Percentiles rank a stretch among this genome's conserved stretches.
Evolutionary conservation across 345 rosid species (phyloP).

Genomic region (Hibiscus trionum): DNA sequence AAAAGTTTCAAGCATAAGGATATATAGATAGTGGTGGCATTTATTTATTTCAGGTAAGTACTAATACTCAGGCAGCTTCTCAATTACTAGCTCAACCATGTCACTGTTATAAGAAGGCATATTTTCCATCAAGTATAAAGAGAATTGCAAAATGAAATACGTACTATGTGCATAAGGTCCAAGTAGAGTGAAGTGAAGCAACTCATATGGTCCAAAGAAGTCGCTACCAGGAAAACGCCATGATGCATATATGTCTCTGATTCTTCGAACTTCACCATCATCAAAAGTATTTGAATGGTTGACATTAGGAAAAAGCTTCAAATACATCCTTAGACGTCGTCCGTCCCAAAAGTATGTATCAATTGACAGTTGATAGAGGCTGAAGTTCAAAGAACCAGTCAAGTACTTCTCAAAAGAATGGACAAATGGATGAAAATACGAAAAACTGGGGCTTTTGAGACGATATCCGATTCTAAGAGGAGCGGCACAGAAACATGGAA

Average conservation of each 20-base stretch:
- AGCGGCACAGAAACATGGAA: constrained; percentile 59
- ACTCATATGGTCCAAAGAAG: constrained; percentile 81
- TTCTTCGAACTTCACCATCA: constrained; percentile 53
- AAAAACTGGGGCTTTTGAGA: constrained; percentile 91
- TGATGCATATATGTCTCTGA: constrained; percentile 42
- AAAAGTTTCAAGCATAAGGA: background rate
- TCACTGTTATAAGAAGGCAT: background rate
- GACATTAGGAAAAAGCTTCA: constrained; percentile 47
- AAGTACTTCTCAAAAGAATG: constrained; percentile 44
- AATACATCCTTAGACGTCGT: constrained; percentile 45
- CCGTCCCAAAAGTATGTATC: constrained; percentile 53
- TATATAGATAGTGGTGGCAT: background rate
- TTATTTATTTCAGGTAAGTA: background rate
- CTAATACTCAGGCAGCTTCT: background rate
- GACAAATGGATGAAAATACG: constrained; percentile 52
- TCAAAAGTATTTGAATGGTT: constrained; percentile 29
- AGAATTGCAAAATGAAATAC: constrained; percentile 12
- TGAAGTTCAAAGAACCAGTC: constrained; percentile 41
- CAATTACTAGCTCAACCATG: background rate
- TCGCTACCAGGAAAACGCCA: constrained; percentile 52
- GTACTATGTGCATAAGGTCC: constrained; percentile 75
- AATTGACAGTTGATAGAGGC: constrained; percentile 53
- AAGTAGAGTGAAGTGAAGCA: constrained; percentile 75
- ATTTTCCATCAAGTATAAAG: background rate
- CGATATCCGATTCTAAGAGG: constrained; percentile 80